Conservation (phyloP, 495 filamentous ascomycete genomes). For the Pseudevernia furfuracea region DNA sequence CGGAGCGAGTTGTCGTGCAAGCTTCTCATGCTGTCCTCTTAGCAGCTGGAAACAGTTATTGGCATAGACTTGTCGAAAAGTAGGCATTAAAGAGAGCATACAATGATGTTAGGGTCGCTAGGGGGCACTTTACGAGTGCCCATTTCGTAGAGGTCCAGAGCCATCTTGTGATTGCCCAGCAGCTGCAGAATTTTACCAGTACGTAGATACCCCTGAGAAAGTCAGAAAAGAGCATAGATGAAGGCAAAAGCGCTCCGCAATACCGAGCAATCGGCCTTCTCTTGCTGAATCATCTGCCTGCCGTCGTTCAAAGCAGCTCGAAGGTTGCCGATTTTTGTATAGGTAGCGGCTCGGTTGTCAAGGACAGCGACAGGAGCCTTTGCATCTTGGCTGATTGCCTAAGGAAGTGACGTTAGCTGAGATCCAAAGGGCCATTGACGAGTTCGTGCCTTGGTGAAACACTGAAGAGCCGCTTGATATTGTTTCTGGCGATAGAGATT, state of each 20-base stretch:
- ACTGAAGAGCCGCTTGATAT: slow-evolving; percentile 36
- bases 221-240: slow-evolving; percentile 2
- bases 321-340: slow-evolving; percentile 50
- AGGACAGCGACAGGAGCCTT: slow-evolving; percentile 39
- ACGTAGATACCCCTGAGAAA: slow-evolving; percentile 54
- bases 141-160: slow-evolving; percentile 54
- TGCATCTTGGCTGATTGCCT: slow-evolving; percentile 35
- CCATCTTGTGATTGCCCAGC: slow-evolving; percentile 45
- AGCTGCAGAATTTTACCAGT: slow-evolving; percentile 53
- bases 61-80: slow-evolving; percentile 5
- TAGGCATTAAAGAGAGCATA: slow-evolving; percentile 25
- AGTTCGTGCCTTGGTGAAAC: slow-evolving; percentile 37
- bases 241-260: background rate
- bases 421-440: slow-evolving; percentile 2
- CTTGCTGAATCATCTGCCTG: slow-evolving; percentile 48
- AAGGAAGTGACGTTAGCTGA: slow-evolving; percentile 9
- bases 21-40: slow-evolving; percentile 39
- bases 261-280: slow-evolving; percentile 44
- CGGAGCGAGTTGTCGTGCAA: slow-evolving; percentile 31
- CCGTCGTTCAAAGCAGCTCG: slow-evolving; percentile 51
- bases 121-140: slow-evolving; percentile 44
- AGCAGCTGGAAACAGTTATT: slow-evolving; percentile 32
- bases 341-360: slow-evolving; percentile 54
- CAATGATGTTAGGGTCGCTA: slow-evolving; percentile 39
- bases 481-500: slow-evolving; percentile 37